Conservation (phyloP, 495 filamentous ascomycete species). For the Amniculicola lignicola region DNA sequence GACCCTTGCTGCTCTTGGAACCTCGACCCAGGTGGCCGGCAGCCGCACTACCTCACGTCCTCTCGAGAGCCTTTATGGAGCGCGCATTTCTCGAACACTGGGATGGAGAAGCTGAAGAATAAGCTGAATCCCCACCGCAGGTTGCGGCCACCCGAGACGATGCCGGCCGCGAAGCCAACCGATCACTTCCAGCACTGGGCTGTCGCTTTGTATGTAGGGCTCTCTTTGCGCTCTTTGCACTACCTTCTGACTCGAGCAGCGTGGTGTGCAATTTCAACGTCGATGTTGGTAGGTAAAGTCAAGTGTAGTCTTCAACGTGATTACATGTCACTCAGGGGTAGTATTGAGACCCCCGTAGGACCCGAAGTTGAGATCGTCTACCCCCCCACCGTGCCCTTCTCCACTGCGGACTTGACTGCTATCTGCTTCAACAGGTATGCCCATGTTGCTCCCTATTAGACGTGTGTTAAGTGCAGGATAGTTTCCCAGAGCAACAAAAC, state of each 20-base stretch:
- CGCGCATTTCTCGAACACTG: no score
- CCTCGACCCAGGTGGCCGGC: no score
- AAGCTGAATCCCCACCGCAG: constrained; percentile 18
- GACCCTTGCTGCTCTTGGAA: no score
- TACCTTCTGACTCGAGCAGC: constrained; percentile 16
- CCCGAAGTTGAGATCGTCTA: constrained; percentile 41
- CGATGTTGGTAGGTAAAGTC: constrained; percentile 32
- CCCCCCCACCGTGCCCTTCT: constrained; percentile 36
- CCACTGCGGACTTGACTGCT: constrained; percentile 33
- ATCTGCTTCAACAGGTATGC: constrained; percentile 43
- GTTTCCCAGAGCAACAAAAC: constrained; percentile 40
- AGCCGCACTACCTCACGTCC: no score
- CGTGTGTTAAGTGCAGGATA: constrained; percentile 4
- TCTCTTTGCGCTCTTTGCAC: not conserved
- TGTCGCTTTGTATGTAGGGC: constrained; percentile 35
- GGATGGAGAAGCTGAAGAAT: constrained; percentile 35
- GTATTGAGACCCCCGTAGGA: constrained; percentile 17
- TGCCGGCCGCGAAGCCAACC: not conserved
- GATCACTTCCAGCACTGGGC: constrained; percentile 32
- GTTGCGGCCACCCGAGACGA: not conserved
- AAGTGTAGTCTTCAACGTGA: not conserved
- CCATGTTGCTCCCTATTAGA: not conserved
- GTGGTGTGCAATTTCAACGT: constrained; percentile 41
- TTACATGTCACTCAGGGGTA: no score
- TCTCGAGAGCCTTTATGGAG: no score